phyloP scores from a whole-genome alignment of 2,329 filamentous ascomycete genomes.

The Exophiala phaeomuriformis region DNA sequence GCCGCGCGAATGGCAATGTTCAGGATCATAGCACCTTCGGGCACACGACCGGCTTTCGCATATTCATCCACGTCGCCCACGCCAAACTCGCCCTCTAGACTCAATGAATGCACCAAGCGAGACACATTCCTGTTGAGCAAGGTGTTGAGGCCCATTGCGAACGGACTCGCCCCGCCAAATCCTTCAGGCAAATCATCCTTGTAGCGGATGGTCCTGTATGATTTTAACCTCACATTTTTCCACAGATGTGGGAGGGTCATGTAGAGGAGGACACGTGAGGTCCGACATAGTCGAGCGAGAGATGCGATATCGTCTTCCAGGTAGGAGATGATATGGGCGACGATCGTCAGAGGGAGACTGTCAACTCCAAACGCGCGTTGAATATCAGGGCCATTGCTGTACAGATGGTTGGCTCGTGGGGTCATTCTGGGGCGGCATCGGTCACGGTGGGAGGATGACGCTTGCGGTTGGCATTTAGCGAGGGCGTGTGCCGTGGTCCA shows the following conservation, averaged over 20 bases:
- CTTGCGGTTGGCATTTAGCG: not conserved
- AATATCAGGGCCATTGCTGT: slow-evolving; percentile 20
- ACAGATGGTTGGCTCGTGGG: slow-evolving; percentile 16
- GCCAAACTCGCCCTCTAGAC: slow-evolving; percentile 49
- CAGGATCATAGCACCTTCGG: slow-evolving; percentile 58
- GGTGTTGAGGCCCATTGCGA: slow-evolving; percentile 56
- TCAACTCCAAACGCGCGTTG: slow-evolving; percentile 21
- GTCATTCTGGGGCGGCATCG: slow-evolving; percentile 20
- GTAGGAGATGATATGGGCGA: slow-evolving; percentile 51
- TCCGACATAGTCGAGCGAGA: slow-evolving; percentile 53
- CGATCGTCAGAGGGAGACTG: slow-evolving; percentile 50
- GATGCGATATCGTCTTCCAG: slow-evolving; percentile 53
- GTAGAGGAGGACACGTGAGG: slow-evolving; percentile 56
- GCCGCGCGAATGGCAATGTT: slow-evolving; percentile 54
- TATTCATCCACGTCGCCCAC: slow-evolving; percentile 52
- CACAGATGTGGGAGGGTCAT: slow-evolving; percentile 58
- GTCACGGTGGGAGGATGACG: not conserved
- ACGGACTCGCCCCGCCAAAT: slow-evolving; percentile 56
- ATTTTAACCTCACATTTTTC: slow-evolving; percentile 48
- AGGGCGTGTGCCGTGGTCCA: not conserved
- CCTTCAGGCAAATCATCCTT: slow-evolving; percentile 51
- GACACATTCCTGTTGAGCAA: slow-evolving; percentile 51
- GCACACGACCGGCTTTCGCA: slow-evolving; percentile 50
- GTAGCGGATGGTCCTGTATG: slow-evolving; percentile 54
- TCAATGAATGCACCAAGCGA: slow-evolving; percentile 47